Percentiles rank a stretch among this genome's conserved stretches.
Evolutionary conservation across 345 rosid species (phyloP).

Genomic region (Excoecaria cochinchinensis): DNA sequence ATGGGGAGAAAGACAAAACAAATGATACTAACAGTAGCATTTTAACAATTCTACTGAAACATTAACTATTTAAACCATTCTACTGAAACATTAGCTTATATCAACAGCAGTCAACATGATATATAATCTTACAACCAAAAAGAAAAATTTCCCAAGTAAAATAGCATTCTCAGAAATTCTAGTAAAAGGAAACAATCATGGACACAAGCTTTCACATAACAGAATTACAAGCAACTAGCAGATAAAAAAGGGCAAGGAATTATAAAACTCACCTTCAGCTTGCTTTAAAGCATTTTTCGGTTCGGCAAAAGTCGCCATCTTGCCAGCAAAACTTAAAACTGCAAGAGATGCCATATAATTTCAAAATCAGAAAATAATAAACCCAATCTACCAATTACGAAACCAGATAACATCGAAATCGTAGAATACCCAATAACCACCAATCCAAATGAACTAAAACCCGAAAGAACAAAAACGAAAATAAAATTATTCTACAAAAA

Average conservation of each 20-base stretch:
- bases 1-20: too few relatives aligned
- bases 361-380: background rate
- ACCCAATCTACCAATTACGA: background rate
- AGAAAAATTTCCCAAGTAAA: too few relatives aligned
- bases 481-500: too few relatives aligned
- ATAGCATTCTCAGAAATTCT: too few relatives aligned
- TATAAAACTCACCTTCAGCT: conserved; percentile 66
- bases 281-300: conserved; percentile 91
- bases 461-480: too few relatives aligned
- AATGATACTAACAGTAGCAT: too few relatives aligned
- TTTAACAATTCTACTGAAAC: too few relatives aligned
- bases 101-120: too few relatives aligned
- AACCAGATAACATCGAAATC: background rate
- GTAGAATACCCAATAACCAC: background rate
- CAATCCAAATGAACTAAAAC: background rate
- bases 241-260: too few relatives aligned
- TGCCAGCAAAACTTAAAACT: conserved; percentile 19
- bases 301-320: conserved; percentile 74
- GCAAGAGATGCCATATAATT: background rate
- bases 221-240: background rate
- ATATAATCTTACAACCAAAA: too few relatives aligned
- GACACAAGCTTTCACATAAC: background rate
- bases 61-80: too few relatives aligned
- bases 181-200: background rate
- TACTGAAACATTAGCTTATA: too few relatives aligned